Conservation (phyloP, 306 rosid species). For the Carpinus fangiana region DNA sequence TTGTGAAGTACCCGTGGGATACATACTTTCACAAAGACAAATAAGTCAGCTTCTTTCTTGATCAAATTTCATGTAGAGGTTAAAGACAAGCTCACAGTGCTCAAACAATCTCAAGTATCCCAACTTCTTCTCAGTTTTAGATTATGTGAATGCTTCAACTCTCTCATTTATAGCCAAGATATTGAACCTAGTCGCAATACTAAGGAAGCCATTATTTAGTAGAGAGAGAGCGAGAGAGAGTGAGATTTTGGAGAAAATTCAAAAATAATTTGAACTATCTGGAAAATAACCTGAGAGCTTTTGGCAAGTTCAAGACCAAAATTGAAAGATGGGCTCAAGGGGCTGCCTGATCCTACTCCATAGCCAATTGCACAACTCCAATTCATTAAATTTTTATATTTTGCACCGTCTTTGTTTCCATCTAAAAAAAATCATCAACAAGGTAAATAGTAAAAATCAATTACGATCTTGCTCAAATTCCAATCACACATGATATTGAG, state of each 20-base stretch:
- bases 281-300: conserved; percentile 65
- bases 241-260: conserved; percentile 5
- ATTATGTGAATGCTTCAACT: neutral
- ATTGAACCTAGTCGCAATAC: neutral
- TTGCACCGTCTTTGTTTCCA: conserved; percentile 47
- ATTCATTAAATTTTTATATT: conserved; percentile 60
- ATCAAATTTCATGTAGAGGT: too few relatives aligned
- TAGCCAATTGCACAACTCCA: conserved; percentile 94
- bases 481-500: neutral
- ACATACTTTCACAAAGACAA: neutral
- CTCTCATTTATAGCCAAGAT: neutral
- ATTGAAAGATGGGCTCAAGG: conserved; percentile 88
- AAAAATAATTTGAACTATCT: conserved; percentile 16
- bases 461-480: conserved; percentile 2
- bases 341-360: conserved; percentile 87
- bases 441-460: conserved; percentile 22
- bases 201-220: neutral
- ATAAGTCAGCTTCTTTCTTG: too few relatives aligned
- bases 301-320: conserved; percentile 78
- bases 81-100: neutral
- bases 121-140: neutral
- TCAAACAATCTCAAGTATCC: neutral
- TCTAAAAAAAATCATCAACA: conserved; percentile 39
- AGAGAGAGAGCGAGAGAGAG: neutral
- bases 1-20: too few relatives aligned